phyloP scores from a whole-genome alignment of 1,139 yeast species.

The Scheffersomyces cryptocercus region DNA sequence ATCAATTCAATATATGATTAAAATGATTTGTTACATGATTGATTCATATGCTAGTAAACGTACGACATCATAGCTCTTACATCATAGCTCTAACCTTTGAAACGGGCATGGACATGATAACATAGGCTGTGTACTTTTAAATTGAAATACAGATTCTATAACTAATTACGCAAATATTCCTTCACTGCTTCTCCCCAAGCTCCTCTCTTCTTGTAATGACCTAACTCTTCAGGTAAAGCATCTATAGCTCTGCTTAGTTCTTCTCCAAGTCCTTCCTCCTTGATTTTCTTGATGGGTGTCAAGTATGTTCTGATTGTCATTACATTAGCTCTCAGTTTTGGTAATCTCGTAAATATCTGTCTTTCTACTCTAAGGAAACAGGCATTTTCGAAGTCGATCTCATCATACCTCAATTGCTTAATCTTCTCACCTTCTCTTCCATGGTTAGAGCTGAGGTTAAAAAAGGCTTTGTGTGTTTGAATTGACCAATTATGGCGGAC shows the following conservation, averaged over 20 bases:
- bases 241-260: slow-evolving; percentile 61
- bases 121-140: background rate
- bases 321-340: slow-evolving; percentile 36
- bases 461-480: slow-evolving; percentile 35
- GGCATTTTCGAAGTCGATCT: slow-evolving; percentile 38
- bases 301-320: slow-evolving; percentile 46
- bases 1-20: background rate
- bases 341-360: slow-evolving; percentile 41
- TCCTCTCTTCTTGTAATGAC: slow-evolving; percentile 57
- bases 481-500: slow-evolving; percentile 43
- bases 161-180: slow-evolving; percentile 30
- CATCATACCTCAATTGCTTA: slow-evolving; percentile 21
- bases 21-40: background rate
- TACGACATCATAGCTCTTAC: no score
- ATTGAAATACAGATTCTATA: background rate
- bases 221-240: slow-evolving; percentile 57
- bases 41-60: no score
- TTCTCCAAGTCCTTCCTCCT: slow-evolving; percentile 35
- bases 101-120: no score
- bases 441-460: slow-evolving; percentile 32
- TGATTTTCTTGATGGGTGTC: slow-evolving; percentile 36
- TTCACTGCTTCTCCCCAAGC: slow-evolving; percentile 70
- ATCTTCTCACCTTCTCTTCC: slow-evolving; percentile 33
- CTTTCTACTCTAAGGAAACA: slow-evolving; percentile 44
- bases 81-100: no score